These are phyloP conservation scores for Harrya chromipes DNA, from an alignment of 768 basidiomycete species.

Conservation along the genomic window DNA sequence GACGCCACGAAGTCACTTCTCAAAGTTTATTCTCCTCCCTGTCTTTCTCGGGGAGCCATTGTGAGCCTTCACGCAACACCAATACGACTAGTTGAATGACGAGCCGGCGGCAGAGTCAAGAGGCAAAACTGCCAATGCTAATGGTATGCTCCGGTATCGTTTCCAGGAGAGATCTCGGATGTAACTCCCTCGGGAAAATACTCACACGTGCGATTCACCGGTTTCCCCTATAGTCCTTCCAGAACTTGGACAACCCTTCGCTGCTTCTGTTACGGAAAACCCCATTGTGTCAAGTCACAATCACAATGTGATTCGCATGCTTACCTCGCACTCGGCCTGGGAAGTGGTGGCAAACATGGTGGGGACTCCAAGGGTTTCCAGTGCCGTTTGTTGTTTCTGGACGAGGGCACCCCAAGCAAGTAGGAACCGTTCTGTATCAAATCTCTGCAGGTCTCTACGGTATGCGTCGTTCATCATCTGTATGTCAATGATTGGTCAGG, in stretches of 20 bases:
- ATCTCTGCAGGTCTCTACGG: slow-evolving; percentile 60
- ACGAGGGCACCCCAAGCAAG: slow-evolving; percentile 78
- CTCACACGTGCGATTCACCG: slow-evolving; percentile 4
- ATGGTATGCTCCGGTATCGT: background rate
- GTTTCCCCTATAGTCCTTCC: slow-evolving; percentile 42
- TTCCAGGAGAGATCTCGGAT: background rate
- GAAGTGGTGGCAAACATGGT: slow-evolving; percentile 62
- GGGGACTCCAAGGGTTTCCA: slow-evolving; percentile 63
- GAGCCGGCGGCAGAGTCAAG: background rate
- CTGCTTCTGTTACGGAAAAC: slow-evolving; percentile 49
- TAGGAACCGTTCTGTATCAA: slow-evolving; percentile 67
- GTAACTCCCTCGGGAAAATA: background rate
- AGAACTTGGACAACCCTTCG: slow-evolving; percentile 68
- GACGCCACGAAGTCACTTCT: slow-evolving; percentile 15
- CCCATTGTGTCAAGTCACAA: background rate
- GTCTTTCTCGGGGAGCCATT: background rate
- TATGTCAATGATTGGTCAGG: slow-evolving; percentile 16
- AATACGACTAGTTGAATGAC: background rate
- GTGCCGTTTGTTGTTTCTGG: slow-evolving; percentile 61
- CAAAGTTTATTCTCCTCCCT: slow-evolving; percentile 1
- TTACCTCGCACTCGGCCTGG: slow-evolving; percentile 54
- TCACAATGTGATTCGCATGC: slow-evolving; percentile 11
- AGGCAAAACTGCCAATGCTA: background rate
- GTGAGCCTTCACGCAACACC: no score
- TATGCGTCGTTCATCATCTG: slow-evolving; percentile 67